Base-by-base conservation (phyloP, 805 yeast species). In the Scheffersomyces spartinae region DNA sequence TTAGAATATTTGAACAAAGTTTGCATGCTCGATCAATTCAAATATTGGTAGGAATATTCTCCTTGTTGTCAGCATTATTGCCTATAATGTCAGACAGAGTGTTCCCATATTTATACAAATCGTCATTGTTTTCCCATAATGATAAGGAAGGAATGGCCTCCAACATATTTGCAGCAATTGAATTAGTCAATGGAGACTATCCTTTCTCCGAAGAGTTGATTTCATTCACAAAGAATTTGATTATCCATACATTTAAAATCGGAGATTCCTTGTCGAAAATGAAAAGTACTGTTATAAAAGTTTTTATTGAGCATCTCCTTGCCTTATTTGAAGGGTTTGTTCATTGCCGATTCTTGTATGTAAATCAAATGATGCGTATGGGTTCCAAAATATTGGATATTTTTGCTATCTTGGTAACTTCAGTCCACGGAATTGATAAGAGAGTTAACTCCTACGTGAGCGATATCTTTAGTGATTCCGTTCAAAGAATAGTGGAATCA, bases 41-140 rank as follows among this genome's bases (percentile, higher is more conserved):
- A 0, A 42, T 72, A 1, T 48, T 73, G 13, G 55, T 61, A 13
- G 47, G 61, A 1, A 55, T 74, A 9, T 39, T 73, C 12, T 47
- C 62, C 7, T 64, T 81, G 13, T 52, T 83, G 16, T 49, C 62
- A 2, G 55, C 64, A 10, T 55, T 69, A 20, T 56, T 58, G 20
- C 55, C 55, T 24, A 50, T 69, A 5, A 67, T 61, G 20, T 71
- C 93, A 0, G 63, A 67, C 31, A 60, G 83, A 29, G 78, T 85
- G 3, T 86, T 95, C 95, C 67, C 84, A 0, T 77, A 77, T 40
- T 48, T 88, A 9, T 65, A 71, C 13, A 71, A 72, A 26, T 77
- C 94, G 0, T 65, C 71, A 11, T 52, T 85, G 15, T 54, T 84
- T 1, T 74, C 77, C 9, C 61, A 64, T 25, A 62, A 68, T 29